These are phyloP conservation scores for Rubia peregrina DNA, from an alignment of 305 asterid species.

Conservation along the genomic window DNA sequence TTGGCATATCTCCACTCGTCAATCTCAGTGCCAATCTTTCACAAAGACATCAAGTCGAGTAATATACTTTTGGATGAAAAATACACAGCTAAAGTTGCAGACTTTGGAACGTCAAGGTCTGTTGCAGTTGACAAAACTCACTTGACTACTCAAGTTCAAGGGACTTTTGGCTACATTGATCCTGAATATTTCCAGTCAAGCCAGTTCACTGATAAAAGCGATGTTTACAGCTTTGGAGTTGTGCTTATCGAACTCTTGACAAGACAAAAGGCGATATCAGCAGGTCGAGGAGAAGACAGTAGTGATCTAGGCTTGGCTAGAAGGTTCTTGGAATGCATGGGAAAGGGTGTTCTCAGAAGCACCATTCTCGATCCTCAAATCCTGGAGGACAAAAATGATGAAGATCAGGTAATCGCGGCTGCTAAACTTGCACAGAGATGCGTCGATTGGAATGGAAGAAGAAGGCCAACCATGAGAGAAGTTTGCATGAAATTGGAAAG, in stretches of 20 bases:
- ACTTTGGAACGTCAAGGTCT: conserved; percentile 9
- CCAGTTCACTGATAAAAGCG: neutral
- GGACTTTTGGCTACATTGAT: conserved; percentile 5
- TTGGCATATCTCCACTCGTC: conserved; percentile 7
- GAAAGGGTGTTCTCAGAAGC: neutral
- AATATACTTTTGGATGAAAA: conserved; percentile 3
- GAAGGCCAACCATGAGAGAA: neutral
- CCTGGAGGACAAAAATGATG: neutral
- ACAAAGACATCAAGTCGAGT: conserved; percentile 2
- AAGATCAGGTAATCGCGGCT: neutral
- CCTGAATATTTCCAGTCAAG: conserved; percentile 6
- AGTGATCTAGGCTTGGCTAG: neutral
- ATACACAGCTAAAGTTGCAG: conserved; percentile 5
- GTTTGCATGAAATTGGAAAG: conserved; percentile 1
- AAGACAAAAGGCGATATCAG: neutral
- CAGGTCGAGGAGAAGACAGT: neutral
- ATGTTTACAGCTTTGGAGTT: conserved; percentile 5
- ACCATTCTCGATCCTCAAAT: neutral
- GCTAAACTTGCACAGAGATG: neutral
- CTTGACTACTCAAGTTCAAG: conserved; percentile 1
- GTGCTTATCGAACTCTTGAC: conserved; percentile 8
- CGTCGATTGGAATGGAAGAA: neutral
- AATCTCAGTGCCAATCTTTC: conserved; percentile 1
- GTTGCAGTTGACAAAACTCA: conserved; percentile 6
- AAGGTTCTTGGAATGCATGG: conserved; percentile 5